Conservation (phyloP, 805 yeast species). For the Sugiyamaella mastotermitis region DNA sequence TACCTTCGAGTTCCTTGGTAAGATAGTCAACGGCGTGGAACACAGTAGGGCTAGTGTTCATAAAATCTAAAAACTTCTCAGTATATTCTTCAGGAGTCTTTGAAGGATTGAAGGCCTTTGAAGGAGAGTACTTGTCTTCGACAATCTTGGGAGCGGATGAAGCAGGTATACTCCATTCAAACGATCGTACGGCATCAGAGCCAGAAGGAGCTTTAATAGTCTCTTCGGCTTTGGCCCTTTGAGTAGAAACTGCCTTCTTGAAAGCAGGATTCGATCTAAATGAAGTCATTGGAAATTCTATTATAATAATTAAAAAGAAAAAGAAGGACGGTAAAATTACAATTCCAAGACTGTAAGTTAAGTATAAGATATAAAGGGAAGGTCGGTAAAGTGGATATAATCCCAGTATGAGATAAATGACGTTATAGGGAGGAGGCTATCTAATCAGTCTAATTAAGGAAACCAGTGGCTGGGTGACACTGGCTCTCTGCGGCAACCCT, state of each 20-base stretch:
- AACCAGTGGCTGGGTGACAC: no score
- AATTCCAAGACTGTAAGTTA: neutral
- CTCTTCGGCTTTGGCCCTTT: neutral
- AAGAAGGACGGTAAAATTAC: no score
- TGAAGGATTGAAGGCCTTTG: constrained; percentile 9
- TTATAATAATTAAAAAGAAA: no score
- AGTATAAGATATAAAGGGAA: no score
- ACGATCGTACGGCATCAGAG: no score
- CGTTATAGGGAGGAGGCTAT: no score
- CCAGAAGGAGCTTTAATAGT: no score
- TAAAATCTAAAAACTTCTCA: constrained; percentile 61
- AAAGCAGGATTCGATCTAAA: constrained; percentile 8
- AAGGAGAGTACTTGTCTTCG: neutral
- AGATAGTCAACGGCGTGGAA: constrained; percentile 62
- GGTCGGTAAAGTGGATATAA: no score
- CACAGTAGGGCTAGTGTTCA: constrained; percentile 66
- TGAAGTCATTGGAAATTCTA: constrained; percentile 3
- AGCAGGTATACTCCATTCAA: neutral
- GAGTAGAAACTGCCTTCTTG: neutral
- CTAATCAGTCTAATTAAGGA: no score
- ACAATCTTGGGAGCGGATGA: neutral
- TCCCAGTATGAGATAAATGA: no score
- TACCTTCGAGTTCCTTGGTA: constrained; percentile 40
- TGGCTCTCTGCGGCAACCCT: no score
- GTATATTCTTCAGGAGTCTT: constrained; percentile 14